Conservation (phyloP, 2,329 filamentous ascomycete species). For the Fusarium solani-melongenae region DNA sequence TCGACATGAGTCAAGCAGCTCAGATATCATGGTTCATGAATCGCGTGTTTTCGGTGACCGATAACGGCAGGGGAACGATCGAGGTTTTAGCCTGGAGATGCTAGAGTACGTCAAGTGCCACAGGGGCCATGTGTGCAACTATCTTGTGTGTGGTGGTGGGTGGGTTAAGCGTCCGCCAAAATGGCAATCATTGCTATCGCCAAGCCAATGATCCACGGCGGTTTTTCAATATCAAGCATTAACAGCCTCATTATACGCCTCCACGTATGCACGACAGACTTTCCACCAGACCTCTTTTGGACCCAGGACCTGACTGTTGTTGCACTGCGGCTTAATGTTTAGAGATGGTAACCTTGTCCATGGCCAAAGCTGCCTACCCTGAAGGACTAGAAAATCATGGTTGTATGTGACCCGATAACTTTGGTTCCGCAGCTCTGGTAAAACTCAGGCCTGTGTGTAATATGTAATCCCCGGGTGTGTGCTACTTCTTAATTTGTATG, state of each 20-base stretch:
- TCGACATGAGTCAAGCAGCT: slow-evolving; percentile 25
- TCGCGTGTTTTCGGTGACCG: slow-evolving; percentile 10
- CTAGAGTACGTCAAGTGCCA: neutral
- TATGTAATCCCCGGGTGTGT: neutral
- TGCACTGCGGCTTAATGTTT: neutral
- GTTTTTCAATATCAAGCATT: neutral
- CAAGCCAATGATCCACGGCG: neutral
- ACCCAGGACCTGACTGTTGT: neutral
- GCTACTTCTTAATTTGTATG: neutral
- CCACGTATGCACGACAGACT: slow-evolving; percentile 12
- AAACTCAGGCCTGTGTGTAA: neutral
- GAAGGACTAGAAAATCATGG: neutral
- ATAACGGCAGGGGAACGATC: neutral
- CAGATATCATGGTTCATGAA: slow-evolving; percentile 19
- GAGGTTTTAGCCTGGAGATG: neutral
- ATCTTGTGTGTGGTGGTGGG: neutral
- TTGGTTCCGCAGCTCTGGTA: neutral
- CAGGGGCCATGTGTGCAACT: neutral
- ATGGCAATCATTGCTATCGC: neutral
- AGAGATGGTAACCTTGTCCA: neutral
- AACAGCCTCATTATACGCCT: slow-evolving; percentile 5
- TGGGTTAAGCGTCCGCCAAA: neutral
- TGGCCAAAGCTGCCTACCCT: neutral
- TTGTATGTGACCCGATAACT: neutral
- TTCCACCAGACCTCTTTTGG: slow-evolving; percentile 11